Evolutionary conservation across 106 monocot species (phyloP).

Genomic region (Narthecium ossifragum): DNA sequence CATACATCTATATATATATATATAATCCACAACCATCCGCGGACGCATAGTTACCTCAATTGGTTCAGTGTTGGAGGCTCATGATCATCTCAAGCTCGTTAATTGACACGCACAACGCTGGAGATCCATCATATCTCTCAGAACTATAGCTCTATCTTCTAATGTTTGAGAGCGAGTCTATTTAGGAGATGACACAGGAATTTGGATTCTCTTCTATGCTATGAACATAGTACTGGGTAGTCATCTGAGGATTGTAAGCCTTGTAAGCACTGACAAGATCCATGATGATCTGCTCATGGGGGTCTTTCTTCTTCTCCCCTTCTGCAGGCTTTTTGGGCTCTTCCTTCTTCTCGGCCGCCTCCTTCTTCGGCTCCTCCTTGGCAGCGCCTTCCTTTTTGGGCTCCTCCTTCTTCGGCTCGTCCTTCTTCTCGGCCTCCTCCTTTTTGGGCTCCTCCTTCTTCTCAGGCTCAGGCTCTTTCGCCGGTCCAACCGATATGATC

Average conservation of each 20-base stretch:
- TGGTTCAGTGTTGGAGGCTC: too few species aligned
- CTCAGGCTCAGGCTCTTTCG: slow-evolving; percentile 42
- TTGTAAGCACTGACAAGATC: slow-evolving; percentile 28
- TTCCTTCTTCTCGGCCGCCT: slow-evolving; percentile 15
- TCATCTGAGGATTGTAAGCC: slow-evolving; percentile 15
- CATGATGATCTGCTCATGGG: slow-evolving; percentile 12
- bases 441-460: slow-evolving; percentile 39
- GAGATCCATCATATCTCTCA: too few species aligned
- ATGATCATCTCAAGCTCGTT: too few species aligned
- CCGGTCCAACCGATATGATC: slow-evolving; percentile 33
- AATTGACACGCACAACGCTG: too few species aligned
- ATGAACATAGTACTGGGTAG: slow-evolving; percentile 30
- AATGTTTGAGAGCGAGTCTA: too few species aligned
- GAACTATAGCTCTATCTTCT: too few species aligned
- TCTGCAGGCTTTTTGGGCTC: slow-evolving; percentile 9
- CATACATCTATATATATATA: too few species aligned
- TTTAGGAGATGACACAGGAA: slow-evolving; percentile 29
- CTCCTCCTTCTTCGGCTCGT: slow-evolving; percentile 22
- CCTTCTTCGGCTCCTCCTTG: slow-evolving; percentile 31
- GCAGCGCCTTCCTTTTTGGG: slow-evolving; percentile 33
- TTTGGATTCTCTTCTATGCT: slow-evolving; percentile 60
- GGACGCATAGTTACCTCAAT: too few species aligned
- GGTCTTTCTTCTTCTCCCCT: slow-evolving; percentile 15
- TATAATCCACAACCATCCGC: too few species aligned
- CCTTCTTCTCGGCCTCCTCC: slow-evolving; percentile 25